These are phyloP conservation scores for Metarhizium humberi DNA, from an alignment of 2,329 filamentous ascomycete species.

Conservation along the genomic window DNA sequence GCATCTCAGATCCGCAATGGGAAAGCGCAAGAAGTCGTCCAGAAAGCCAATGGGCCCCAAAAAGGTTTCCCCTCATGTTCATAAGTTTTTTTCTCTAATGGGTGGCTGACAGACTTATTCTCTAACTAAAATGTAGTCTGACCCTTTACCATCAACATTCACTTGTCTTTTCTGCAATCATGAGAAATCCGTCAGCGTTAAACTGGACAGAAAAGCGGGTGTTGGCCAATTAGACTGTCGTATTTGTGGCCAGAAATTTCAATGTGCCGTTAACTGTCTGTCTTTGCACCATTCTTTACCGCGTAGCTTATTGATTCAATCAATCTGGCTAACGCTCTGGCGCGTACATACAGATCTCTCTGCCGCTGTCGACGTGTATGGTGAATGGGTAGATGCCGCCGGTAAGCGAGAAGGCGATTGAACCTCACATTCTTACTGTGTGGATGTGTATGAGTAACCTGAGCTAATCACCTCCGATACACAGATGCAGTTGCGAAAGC, in stretches of 20 bases:
- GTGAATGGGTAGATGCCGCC: constrained; percentile 91
- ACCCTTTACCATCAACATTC: constrained; percentile 73
- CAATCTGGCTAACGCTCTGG: background rate
- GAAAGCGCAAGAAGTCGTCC: constrained; percentile 90
- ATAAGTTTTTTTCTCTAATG: background rate
- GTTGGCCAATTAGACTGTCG: constrained; percentile 83
- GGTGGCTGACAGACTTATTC: background rate
- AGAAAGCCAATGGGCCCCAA: constrained; percentile 73
- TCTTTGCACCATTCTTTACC: background rate
- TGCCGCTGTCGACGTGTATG: constrained; percentile 88
- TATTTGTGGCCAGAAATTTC: constrained; percentile 87
- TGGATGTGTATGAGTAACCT: background rate
- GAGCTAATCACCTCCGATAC: background rate
- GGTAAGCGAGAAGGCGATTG: constrained; percentile 28
- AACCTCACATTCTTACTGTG: background rate
- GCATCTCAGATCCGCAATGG: constrained; percentile 42
- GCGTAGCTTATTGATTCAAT: background rate
- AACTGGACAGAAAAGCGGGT: constrained; percentile 87
- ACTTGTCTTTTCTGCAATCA: constrained; percentile 98
- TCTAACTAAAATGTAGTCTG: constrained; percentile 36
- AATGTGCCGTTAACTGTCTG: constrained; percentile 87
- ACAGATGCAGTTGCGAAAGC: constrained; percentile 43
- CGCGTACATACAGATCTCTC: constrained; percentile 57
- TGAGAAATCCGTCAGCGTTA: constrained; percentile 83
- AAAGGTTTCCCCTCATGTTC: constrained; percentile 46